phyloP scores from a whole-genome alignment of 1,139 yeast species.

The Nakaseomyces kungkrabaensis region DNA sequence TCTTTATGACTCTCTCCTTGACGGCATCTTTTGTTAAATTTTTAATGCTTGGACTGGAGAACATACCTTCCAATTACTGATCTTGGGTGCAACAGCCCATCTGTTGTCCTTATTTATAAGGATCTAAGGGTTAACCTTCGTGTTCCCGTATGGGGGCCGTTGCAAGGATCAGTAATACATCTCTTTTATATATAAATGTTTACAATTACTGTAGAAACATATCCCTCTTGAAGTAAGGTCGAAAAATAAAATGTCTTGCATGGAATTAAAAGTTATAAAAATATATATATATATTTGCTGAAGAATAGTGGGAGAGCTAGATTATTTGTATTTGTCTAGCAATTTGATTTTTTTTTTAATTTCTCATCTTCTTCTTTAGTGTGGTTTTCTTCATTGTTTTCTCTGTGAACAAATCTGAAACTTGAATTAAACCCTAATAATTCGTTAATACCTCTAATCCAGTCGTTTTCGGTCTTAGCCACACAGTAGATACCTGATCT shows the following conservation, averaged over 20 bases:
- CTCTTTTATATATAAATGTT: constrained; percentile 2
- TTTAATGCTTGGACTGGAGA: constrained; percentile 53
- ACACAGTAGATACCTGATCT: constrained; percentile 79
- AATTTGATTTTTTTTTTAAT: background rate
- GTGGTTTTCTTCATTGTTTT: constrained; percentile 1
- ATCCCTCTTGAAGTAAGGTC: too few relatives aligned
- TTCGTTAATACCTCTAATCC: constrained; percentile 85
- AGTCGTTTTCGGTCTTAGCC: constrained; percentile 70
- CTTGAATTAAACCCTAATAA: constrained; percentile 80
- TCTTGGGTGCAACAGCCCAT: constrained; percentile 83
- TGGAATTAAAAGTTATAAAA: too few relatives aligned
- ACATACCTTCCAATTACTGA: constrained; percentile 35
- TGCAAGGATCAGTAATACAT: constrained; percentile 72
- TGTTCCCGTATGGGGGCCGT: constrained; percentile 71
- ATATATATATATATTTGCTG: too few relatives aligned
- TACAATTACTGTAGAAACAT: too few relatives aligned
- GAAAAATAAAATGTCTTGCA: background rate
- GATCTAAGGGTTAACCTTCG: constrained; percentile 68
- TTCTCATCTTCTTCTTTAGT: background rate
- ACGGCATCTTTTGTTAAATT: constrained; percentile 12
- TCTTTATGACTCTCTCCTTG: background rate
- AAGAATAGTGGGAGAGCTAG: too few relatives aligned
- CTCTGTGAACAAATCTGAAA: constrained; percentile 37
- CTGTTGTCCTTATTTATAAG: constrained; percentile 34
- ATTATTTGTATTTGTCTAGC: background rate